A percentile compares a stretch with the other conserved stretches of the same genome.
phyloP scores from a whole-genome alignment of 2,329 filamentous ascomycete genomes.

The Aspergillus carbonarius region DNA sequence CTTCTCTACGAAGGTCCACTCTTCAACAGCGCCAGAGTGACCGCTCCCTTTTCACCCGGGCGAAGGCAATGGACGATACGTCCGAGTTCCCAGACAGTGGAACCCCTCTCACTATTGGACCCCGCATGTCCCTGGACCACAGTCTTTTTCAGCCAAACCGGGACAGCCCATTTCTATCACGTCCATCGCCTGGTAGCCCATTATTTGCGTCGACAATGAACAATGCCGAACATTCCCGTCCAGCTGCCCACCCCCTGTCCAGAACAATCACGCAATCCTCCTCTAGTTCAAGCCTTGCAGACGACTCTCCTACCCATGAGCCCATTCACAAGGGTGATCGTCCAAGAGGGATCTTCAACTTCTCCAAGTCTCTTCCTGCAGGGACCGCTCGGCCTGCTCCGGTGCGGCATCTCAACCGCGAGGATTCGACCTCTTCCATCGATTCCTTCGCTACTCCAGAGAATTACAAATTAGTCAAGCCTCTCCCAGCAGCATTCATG shows the following conservation, averaged over 20 bases:
- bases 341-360: constrained; percentile 55
- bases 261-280: constrained; percentile 84
- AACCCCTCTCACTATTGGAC: constrained; percentile 58
- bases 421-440: constrained; percentile 49
- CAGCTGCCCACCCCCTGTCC: constrained; percentile 73
- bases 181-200: constrained; percentile 55
- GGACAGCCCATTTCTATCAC: constrained; percentile 65
- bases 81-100: constrained; percentile 57
- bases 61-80: constrained; percentile 33
- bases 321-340: constrained; percentile 56
- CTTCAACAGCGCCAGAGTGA: constrained; percentile 78
- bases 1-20: constrained; percentile 81
- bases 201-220: constrained; percentile 33
- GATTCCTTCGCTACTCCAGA: constrained; percentile 70
- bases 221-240: constrained; percentile 43
- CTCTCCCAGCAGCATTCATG: constrained; percentile 81
- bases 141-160: constrained; percentile 63
- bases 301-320: constrained; percentile 68
- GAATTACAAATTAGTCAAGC: constrained; percentile 72
- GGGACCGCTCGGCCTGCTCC: constrained; percentile 57
- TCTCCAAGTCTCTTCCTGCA: constrained; percentile 74
- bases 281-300: constrained; percentile 72
- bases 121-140: constrained; percentile 76
- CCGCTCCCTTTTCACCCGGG: constrained; percentile 55
- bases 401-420: constrained; percentile 45